Evolutionary conservation across 495 filamentous ascomycete species (phyloP).

Genomic region (Neurospora sp.): DNA sequence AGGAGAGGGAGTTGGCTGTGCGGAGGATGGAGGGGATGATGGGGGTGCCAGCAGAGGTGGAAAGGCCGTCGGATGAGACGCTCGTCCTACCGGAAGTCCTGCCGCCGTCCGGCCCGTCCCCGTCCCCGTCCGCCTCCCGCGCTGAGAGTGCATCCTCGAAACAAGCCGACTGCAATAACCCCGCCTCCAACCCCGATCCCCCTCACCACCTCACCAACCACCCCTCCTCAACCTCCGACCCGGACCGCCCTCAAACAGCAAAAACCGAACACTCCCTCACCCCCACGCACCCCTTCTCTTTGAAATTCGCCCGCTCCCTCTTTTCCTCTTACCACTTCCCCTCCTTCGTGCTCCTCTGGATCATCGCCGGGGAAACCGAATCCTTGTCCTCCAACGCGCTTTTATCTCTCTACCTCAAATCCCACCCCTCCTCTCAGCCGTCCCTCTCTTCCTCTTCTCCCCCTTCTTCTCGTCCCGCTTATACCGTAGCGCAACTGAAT

Average conservation of each 20-base stretch:
- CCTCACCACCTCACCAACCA: background rate
- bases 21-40: conserved; percentile 9
- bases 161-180: background rate
- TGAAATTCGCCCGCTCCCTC: conserved; percentile 27
- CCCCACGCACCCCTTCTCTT: background rate
- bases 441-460: no score
- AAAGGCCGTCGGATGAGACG: background rate
- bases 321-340: conserved; percentile 30
- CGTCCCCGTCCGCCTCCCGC: background rate
- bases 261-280: conserved; percentile 10
- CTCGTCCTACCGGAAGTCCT: no score
- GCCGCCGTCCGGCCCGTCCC: no score
- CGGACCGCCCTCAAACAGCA: no score
- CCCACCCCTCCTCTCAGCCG: conserved; percentile 5
- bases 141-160: background rate
- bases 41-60: no score
- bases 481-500: conserved; percentile 29
- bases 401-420: conserved; percentile 36
- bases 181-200: no score
- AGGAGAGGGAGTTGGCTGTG: conserved; percentile 38
- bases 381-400: conserved; percentile 41
- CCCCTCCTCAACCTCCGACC: conserved; percentile 1
- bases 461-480: no score
- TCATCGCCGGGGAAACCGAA: conserved; percentile 42
- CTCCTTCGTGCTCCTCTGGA: conserved; percentile 40